These are phyloP conservation scores for Diophrys sp. DNA, from an alignment of 73 alveolate species.

Conservation along the genomic window DNA sequence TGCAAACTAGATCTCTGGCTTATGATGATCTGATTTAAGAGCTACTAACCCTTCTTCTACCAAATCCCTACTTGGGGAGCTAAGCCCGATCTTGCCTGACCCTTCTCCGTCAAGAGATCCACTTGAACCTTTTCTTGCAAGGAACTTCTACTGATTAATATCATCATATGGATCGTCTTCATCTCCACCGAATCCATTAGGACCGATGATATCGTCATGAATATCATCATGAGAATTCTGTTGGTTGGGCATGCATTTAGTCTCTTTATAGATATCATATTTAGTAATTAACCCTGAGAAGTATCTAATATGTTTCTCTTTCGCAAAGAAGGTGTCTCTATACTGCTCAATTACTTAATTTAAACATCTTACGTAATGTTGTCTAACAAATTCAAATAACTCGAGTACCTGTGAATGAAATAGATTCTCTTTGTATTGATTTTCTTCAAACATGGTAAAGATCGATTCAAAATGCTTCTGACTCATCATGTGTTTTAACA, in stretches of 20 bases:
- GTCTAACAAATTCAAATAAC: constrained; percentile 30
- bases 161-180: not conserved
- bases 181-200: not conserved
- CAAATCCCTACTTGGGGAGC: not conserved
- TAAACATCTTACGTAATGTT: constrained; percentile 15
- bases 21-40: not conserved
- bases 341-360: constrained; percentile 15
- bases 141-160: not conserved
- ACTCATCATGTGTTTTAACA: constrained; percentile 23
- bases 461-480: constrained; percentile 13
- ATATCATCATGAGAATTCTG: not conserved
- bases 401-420: constrained; percentile 39
- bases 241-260: not conserved
- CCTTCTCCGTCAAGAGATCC: not conserved
- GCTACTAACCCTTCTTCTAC: not conserved
- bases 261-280: constrained; percentile 15
- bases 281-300: constrained; percentile 11
- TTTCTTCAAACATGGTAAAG: constrained; percentile 28
- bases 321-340: constrained; percentile 20
- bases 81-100: not conserved
- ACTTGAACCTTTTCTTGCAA: not conserved
- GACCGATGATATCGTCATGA: not conserved
- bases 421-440: constrained; percentile 40
- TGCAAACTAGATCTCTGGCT: not conserved
- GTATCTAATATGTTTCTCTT: constrained; percentile 12